Evolutionary conservation across 768 basidiomycete species (phyloP).

Genomic region (Amanita muscaria): DNA sequence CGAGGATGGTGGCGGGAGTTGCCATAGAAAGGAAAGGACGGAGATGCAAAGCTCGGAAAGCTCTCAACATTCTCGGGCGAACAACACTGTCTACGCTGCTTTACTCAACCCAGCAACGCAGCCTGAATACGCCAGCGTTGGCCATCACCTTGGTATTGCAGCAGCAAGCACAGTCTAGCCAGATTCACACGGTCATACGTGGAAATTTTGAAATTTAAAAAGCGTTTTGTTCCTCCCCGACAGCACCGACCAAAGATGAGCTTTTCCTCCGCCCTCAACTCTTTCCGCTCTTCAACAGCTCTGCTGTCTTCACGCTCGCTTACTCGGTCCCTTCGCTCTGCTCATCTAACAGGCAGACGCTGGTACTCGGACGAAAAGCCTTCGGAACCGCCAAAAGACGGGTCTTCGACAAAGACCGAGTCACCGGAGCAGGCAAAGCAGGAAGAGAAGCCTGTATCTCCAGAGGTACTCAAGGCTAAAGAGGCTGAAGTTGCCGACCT

Average conservation of each 20-base stretch:
- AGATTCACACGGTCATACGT: neutral
- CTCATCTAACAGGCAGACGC: slow-evolving; percentile 28
- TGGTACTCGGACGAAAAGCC: slow-evolving; percentile 52
- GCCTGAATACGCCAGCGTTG: too few relatives aligned
- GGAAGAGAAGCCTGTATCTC: slow-evolving; percentile 19
- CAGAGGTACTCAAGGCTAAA: slow-evolving; percentile 67
- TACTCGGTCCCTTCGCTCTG: slow-evolving; percentile 17
- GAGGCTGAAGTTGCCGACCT: slow-evolving; percentile 77
- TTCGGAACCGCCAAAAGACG: slow-evolving; percentile 20
- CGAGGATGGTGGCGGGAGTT: slow-evolving; percentile 49
- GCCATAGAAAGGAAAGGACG: slow-evolving; percentile 32
- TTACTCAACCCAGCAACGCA: too few relatives aligned
- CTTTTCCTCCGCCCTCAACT: slow-evolving; percentile 39
- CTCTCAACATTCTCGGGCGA: too few relatives aligned
- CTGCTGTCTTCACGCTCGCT: slow-evolving; percentile 43
- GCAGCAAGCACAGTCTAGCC: too few relatives aligned
- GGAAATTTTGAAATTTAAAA: slow-evolving; percentile 15
- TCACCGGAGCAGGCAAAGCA: slow-evolving; percentile 18
- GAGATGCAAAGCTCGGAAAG: slow-evolving; percentile 29
- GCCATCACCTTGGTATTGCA: too few relatives aligned
- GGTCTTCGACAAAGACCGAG: slow-evolving; percentile 20
- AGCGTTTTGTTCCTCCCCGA: slow-evolving; percentile 3
- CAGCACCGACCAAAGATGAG: slow-evolving; percentile 33
- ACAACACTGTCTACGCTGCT: too few relatives aligned
- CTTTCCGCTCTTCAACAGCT: slow-evolving; percentile 53